Base-by-base conservation (phyloP, 2,329 filamentous ascomycete species). In the Fusarium sp. region DNA sequence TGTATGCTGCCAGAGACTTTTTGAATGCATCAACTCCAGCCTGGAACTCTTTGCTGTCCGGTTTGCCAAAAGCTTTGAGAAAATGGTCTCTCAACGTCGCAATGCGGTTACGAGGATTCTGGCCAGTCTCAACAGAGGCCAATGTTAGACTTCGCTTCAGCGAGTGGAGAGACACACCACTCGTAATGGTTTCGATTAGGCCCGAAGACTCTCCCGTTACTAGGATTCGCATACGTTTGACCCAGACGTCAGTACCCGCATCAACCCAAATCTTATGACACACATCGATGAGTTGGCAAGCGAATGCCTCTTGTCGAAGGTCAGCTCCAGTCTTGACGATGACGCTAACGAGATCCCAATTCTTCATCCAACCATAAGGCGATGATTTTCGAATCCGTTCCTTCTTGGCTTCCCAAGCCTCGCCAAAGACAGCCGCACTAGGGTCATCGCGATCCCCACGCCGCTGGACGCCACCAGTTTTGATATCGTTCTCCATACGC, bases 251-350 rank as follows among this genome's bases (percentile, higher is more conserved):
- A 35, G 93, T 89, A 30, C 86, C 83, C 18, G 92, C 91, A 69
- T 94, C 92, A 49, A 90, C 83, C 92, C 93, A 96, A 73, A 95
- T 94, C 81, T 91, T 93, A 77, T 92, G 88, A 81, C 93, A 96
- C 15, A 94, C 91, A 62, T 89, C 86, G 73, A 96, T 96, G 46
- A 96, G 87, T 81, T 96, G 93, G 78, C 93, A 95, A 10, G 93
- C 93, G 80, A 96, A 96, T 0, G 93, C 93, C 81, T 96, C 93
- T 82, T 96, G 93, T 54, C 93, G 87, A 67, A 96, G 83, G 81
- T 96, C 93, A 5, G 92, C 92, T 5, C 93, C 93, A 14, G 93
- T 96, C 83, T 96, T 96, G 75, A 96, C 91, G 77, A 96, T 96
- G 65, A 96, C 93, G 77, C 92, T 95, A 69, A 96, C 86, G 27